A percentile compares a stretch with the other conserved stretches of the same genome.
phyloP scores from a whole-genome alignment of 2,329 filamentous ascomycete species.

The Coniochaeta sp. region DNA sequence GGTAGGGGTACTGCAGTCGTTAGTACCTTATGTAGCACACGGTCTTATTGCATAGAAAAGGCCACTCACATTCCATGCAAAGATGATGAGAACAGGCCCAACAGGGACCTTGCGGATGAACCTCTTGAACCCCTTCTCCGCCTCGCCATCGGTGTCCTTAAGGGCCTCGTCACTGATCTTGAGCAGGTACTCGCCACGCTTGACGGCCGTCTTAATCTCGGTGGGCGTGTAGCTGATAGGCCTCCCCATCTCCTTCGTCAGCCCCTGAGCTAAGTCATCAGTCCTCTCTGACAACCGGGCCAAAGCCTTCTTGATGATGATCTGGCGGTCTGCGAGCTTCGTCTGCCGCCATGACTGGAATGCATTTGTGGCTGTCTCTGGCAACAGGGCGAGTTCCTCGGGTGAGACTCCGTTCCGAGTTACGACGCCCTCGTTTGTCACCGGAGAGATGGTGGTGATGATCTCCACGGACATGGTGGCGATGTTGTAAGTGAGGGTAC shows the following conservation, averaged over 20 bases:
- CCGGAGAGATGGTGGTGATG: slow-evolving; percentile 79
- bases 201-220: slow-evolving; percentile 79
- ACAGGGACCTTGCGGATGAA: slow-evolving; percentile 86
- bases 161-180: slow-evolving; percentile 75
- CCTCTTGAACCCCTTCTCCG: slow-evolving; percentile 81
- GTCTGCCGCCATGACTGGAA: slow-evolving; percentile 75
- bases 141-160: slow-evolving; percentile 72
- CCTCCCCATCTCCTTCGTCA: slow-evolving; percentile 92
- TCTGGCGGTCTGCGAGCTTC: slow-evolving; percentile 65
- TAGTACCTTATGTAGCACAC: too few species aligned
- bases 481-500: not conserved
- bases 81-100: slow-evolving; percentile 81
- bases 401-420: slow-evolving; percentile 69
- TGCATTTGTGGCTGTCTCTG: slow-evolving; percentile 63
- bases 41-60: too few species aligned
- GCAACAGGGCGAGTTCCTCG: slow-evolving; percentile 62
- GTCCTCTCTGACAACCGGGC: slow-evolving; percentile 62
- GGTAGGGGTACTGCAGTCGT: slow-evolving; percentile 73
- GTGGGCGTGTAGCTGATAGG: slow-evolving; percentile 81
- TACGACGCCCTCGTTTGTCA: slow-evolving; percentile 77
- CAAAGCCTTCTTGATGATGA: slow-evolving; percentile 74
- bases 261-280: slow-evolving; percentile 74
- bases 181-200: slow-evolving; percentile 77
- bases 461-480: slow-evolving; percentile 55
- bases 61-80: slow-evolving; percentile 96